These are phyloP conservation scores for Akanthomyces lecanii DNA, from an alignment of 2,329 filamentous ascomycete genomes.

Conservation along the genomic window DNA sequence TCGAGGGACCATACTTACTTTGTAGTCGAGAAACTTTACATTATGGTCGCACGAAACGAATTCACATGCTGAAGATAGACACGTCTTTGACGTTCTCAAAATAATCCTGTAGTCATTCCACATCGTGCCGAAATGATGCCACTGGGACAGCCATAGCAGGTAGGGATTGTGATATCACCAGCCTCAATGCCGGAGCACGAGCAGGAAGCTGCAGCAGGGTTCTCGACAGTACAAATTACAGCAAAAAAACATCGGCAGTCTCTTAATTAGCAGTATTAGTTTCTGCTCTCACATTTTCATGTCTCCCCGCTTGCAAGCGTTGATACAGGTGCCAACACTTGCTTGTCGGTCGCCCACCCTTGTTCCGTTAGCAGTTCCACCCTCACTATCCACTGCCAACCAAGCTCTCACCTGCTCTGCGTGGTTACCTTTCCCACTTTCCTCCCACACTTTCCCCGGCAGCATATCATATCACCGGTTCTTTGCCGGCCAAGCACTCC, in stretches of 20 bases:
- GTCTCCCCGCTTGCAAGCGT: background rate
- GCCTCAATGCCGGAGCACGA: slow-evolving; percentile 2
- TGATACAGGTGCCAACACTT: background rate
- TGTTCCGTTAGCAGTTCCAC: slow-evolving; percentile 12
- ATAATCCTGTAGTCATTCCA: background rate
- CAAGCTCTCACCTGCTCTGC: slow-evolving; percentile 20
- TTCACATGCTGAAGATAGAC: no score
- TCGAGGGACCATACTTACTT: no score
- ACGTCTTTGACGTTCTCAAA: background rate
- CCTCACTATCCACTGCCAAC: slow-evolving; percentile 9
- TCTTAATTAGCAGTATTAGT: no score
- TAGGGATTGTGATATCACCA: slow-evolving; percentile 15
- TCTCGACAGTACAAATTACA: background rate
- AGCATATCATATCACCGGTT: slow-evolving; percentile 7
- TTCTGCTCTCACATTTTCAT: no score
- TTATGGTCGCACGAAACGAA: no score
- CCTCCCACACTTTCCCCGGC: slow-evolving; percentile 4
- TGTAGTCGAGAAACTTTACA: no score
- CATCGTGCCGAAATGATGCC: background rate
- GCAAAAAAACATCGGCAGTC: background rate
- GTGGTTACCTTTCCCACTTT: slow-evolving; percentile 20
- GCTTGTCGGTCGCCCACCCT: background rate
- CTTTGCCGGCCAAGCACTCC: background rate
- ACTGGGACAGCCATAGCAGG: background rate
- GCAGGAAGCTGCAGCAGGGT: background rate